Base-by-base conservation (phyloP, 805 yeast species). In the Yamadazyma laniorum region DNA sequence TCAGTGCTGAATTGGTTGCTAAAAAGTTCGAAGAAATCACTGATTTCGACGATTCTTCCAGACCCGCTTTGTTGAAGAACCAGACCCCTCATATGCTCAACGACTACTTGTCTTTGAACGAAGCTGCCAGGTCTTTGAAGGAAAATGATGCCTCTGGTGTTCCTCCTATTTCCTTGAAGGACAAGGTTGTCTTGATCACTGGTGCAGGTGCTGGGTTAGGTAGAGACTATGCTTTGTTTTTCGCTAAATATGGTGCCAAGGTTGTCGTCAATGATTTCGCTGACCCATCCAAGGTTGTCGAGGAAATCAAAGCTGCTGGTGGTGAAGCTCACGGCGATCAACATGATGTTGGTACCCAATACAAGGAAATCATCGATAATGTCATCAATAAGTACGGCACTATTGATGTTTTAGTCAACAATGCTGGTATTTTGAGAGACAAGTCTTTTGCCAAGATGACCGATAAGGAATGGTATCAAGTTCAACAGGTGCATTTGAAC, bases 121-220 rank as follows among this genome's bases (percentile, higher is more conserved):
- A 74, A 35, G 71, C 72, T 29, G 70, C 77, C 17, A 64, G 67
- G 32, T 58, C 66, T 32, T 64, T 82, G 44, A 77, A 84, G 11
- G 44, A 74, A 16, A 77, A 77, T 53, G 77, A 77, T 48, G 42
- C 38, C 8, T 43, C 65, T 5, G 70, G 68, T 34, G 67, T 67
- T 37, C 60, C 61, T 17, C 39, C 53, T 18, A 72, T 84, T 32
- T 78, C 88, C 19, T 67, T 91, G 58, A 79, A 79, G 56, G 89
- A 72, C 50, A 86, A 85, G 65, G 96, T 91, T 40, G 96, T 88
- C 25, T 75, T 91, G 42, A 79, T 91, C 39, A 91, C 98, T 13
- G 99, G 99, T 47, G 90, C 96, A 29, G 97, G 96, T 46, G 82
- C 85, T 34, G 99, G 99, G 32, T 74, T 91, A 51, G 99, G 99